Evolutionary conservation across 2,329 filamentous ascomycete genomes (phyloP).

Genomic region (Aspergillus vadensis): DNA sequence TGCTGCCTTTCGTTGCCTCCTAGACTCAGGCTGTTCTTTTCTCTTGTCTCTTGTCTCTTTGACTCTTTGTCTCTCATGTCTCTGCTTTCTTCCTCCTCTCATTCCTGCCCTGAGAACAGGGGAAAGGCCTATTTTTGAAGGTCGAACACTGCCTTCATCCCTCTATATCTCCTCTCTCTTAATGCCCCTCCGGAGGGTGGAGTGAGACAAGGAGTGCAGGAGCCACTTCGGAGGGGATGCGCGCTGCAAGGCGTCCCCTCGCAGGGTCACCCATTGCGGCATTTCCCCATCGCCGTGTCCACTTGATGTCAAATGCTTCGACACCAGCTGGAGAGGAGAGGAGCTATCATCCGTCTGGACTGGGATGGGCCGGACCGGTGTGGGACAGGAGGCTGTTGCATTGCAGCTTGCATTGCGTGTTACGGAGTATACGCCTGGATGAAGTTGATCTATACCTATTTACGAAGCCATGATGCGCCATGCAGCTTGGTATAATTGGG

Average conservation of each 20-base stretch:
- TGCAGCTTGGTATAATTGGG: not conserved
- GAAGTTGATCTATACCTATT: not conserved
- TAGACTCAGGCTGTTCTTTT: not conserved
- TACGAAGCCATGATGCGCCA: not conserved
- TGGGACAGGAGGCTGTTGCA: constrained; percentile 4
- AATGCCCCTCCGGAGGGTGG: not conserved
- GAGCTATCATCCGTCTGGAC: not conserved
- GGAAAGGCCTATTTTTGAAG: constrained; percentile 17
- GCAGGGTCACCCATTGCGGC: constrained; percentile 1
- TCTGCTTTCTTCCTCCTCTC: constrained; percentile 3
- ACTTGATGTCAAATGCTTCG: constrained; percentile 4
- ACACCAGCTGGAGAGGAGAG: not conserved
- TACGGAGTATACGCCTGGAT: not conserved
- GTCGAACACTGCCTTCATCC: not conserved
- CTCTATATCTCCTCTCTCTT: not conserved
- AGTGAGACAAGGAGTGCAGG: constrained; percentile 15
- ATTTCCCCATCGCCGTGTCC: not conserved
- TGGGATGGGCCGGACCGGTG: constrained; percentile 2
- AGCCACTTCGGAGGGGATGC: constrained; percentile 13
- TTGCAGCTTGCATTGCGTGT: not conserved
- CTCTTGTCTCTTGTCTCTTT: too few species aligned
- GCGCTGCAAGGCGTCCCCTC: constrained; percentile 13
- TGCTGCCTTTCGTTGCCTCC: constrained; percentile 4
- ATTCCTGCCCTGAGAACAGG: constrained; percentile 14
- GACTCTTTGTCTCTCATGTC: too few species aligned